A percentile compares a stretch with the other conserved stretches of the same genome.
These are phyloP conservation scores for Stemphylium vesicarium DNA, from an alignment of 2,329 filamentous ascomycete genomes.

Conservation along the genomic window DNA sequence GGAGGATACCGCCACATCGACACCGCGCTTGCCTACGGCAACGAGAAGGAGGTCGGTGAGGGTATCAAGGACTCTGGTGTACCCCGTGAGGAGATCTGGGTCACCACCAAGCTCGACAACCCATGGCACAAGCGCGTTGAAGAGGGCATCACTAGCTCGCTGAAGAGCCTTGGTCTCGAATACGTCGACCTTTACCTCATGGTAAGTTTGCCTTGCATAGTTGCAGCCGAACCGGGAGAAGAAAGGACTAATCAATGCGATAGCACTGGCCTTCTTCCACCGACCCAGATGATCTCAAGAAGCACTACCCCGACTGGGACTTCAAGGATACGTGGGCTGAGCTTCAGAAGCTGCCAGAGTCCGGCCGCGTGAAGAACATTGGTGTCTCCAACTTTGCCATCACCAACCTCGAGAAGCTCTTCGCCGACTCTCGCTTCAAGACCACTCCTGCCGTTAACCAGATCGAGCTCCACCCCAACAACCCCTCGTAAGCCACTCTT, in stretches of 20 bases:
- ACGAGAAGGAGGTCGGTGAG: conserved; percentile 74
- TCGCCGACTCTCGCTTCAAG: conserved; percentile 69
- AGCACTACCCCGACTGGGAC: conserved; percentile 78
- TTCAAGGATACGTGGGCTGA: conserved; percentile 80
- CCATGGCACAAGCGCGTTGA: conserved; percentile 70
- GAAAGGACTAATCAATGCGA: conserved; percentile 2
- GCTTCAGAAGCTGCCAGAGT: conserved; percentile 71
- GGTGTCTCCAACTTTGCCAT: conserved; percentile 88
- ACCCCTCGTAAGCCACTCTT: conserved; percentile 64
- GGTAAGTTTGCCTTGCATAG: conserved; percentile 29
- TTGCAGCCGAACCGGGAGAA: not conserved
- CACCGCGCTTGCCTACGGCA: conserved; percentile 78
- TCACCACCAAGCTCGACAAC: conserved; percentile 86
- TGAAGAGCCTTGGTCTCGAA: conserved; percentile 67
- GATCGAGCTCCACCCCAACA: conserved; percentile 80
- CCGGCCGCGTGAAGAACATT: conserved; percentile 78
- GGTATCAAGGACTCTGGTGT: conserved; percentile 72
- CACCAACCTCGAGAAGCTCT: conserved; percentile 74
- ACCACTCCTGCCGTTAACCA: conserved; percentile 76
- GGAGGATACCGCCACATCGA: conserved; percentile 78
- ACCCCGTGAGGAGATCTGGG: conserved; percentile 71
- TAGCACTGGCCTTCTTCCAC: conserved; percentile 69
- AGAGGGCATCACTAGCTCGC: conserved; percentile 64
- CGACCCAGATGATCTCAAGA: conserved; percentile 66
- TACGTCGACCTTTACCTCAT: conserved; percentile 76